A percentile compares a stretch with the other conserved stretches of the same genome.
phyloP scores from a whole-genome alignment of 2,329 filamentous ascomycete species.

The Scopulariopsis brevicaulis region DNA sequence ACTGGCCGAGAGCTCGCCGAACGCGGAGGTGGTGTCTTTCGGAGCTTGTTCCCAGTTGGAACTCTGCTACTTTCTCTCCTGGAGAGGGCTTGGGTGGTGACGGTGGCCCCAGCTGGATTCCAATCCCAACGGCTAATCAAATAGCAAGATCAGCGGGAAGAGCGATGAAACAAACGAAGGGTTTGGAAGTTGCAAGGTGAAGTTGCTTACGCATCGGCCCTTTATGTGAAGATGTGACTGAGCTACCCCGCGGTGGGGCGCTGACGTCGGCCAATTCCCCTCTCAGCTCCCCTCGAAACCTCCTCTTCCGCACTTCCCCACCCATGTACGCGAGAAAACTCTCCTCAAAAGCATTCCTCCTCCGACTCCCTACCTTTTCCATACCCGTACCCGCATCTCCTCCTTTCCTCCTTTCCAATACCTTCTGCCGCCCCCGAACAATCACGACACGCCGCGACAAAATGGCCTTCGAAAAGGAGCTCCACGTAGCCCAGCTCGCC shows the following conservation, averaged over 20 bases:
- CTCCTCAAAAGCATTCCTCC: neutral
- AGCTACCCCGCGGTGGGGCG: neutral
- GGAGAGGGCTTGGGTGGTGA: too few relatives aligned
- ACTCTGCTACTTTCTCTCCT: too few relatives aligned
- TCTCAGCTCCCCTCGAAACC: neutral
- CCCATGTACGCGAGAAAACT: neutral
- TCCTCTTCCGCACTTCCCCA: neutral
- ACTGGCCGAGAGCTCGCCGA: too few relatives aligned
- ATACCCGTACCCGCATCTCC: neutral
- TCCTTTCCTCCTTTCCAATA: neutral
- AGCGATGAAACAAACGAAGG: neutral
- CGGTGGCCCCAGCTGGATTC: too few relatives aligned
- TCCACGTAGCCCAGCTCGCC: conserved; percentile 74
- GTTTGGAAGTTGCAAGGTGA: neutral
- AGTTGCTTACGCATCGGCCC: neutral
- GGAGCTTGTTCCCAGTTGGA: too few relatives aligned
- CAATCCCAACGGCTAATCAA: too few relatives aligned
- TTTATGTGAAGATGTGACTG: neutral
- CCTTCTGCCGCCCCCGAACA: neutral
- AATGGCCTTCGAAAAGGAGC: conserved; percentile 49
- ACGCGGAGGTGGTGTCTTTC: too few relatives aligned
- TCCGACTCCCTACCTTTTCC: neutral
- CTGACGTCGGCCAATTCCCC: neutral
- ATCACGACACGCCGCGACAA: neutral
- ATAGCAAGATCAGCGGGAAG: too few relatives aligned